Evolutionary conservation across 2,329 filamentous ascomycete species (phyloP), one percentile per base, ranked within the genome.

Genomic region (Xylaria sp.): DNA sequence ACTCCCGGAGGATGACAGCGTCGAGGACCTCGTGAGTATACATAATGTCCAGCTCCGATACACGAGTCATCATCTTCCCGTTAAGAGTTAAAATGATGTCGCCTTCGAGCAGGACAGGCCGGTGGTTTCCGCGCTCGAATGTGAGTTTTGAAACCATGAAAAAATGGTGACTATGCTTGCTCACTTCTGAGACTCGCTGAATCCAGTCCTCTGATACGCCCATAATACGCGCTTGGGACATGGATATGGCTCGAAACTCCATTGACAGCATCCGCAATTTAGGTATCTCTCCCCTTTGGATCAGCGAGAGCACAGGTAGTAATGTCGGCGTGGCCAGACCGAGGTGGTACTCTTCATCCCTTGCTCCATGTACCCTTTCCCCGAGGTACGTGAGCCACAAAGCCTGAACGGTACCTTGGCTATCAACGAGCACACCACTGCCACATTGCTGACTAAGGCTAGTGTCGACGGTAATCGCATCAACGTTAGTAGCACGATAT

Each of bases 91-190:
- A 87, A 67, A 99, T 90, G 62, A 99, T 91, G 78, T 99, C 96
- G 60, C 94, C 94, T 82, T 99, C 97, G 37, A 93, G 86, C 18
- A 99, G 86, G 18, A 90, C 88, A 85, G 70, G 78, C 1, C 82
- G 81, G 1, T 83, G 80, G 58, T 82, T 79, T 28, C 80, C 82
- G 15, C 88, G 85, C 80, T 90, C 89, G 75, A 91, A 91, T 0
- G 88, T 90, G 56, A 97, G 91, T 83, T 99, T 99, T 76, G 94
- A 92, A 37, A 99, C 94, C 92, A 99, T 98, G 84, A 99, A 99
- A 46, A 99, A 88, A 82, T 99, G 96, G 78, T 99, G 96, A 67
- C 94, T 92, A 60, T 96, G 91, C 48, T 93, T 92, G 80, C 99
- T 98, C 71, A 94, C 93, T 73, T 90, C 86, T 63, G 96, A 91